A percentile compares a stretch with the other conserved stretches of the same genome.
phyloP scores from a whole-genome alignment of 805 yeast species.

The Saitoella complicata region DNA sequence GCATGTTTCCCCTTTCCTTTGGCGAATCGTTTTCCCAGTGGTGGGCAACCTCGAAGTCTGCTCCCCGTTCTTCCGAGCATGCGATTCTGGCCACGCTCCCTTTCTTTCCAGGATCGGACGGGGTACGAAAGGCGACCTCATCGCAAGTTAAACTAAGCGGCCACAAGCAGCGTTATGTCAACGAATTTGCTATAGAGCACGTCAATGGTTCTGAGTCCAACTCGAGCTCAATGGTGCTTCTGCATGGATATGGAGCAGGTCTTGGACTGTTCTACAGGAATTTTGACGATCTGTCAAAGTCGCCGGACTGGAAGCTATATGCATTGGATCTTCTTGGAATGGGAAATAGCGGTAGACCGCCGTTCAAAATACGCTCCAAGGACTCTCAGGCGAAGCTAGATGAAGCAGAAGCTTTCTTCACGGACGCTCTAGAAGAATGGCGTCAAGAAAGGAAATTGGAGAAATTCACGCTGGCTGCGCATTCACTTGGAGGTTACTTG shows the following conservation, averaged over 20 bases:
- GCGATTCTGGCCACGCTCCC: conserved; percentile 42
- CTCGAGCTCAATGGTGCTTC: conserved; percentile 41
- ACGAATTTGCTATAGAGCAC: conserved; percentile 48
- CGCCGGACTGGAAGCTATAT: conserved; percentile 51
- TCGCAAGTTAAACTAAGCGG: conserved; percentile 37
- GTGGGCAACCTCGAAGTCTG: too few relatives aligned
- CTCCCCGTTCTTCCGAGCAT: conserved; percentile 22
- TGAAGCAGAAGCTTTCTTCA: conserved; percentile 46
- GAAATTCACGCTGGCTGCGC: conserved; percentile 53
- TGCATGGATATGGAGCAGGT: conserved; percentile 93
- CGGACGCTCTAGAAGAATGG: conserved; percentile 53
- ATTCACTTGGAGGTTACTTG: conserved; percentile 84
- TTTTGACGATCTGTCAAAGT: conserved; percentile 30
- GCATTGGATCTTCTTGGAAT: conserved; percentile 81
- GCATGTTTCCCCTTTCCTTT: too few relatives aligned
- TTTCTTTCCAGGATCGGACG: conserved; percentile 23
- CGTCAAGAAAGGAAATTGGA: conserved; percentile 32
- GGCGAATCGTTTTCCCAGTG: too few relatives aligned
- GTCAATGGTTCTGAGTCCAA: conserved; percentile 13
- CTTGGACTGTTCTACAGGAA: conserved; percentile 67
- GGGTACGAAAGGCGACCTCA: conserved; percentile 20
- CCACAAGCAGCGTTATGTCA: conserved; percentile 36
- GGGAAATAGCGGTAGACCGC: conserved; percentile 75
- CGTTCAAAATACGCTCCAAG: conserved; percentile 26
- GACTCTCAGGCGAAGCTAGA: conserved; percentile 25